Conservation (phyloP, 2,329 filamentous ascomycete genomes). For the Bipolaris sorokiniana region DNA sequence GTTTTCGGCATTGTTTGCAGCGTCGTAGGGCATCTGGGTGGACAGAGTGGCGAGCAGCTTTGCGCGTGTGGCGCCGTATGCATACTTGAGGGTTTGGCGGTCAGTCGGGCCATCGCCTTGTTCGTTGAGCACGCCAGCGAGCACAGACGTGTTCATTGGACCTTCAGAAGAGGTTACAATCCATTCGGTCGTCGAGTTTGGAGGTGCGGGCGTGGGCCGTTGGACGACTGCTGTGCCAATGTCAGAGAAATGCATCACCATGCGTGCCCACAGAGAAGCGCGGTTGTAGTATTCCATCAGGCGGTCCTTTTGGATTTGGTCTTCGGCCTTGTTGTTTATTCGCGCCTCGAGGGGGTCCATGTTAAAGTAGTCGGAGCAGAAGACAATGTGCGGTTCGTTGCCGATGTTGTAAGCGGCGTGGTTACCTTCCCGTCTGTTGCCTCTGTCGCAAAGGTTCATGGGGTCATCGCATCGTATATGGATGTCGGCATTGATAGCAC, state of each 20-base stretch:
- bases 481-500: slow-evolving; percentile 36
- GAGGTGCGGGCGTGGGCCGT: slow-evolving; percentile 19
- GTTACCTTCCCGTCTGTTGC: slow-evolving; percentile 37
- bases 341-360: slow-evolving; percentile 32
- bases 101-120: slow-evolving; percentile 30
- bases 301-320: slow-evolving; percentile 31
- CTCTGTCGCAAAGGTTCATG: slow-evolving; percentile 32
- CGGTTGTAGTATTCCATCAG: slow-evolving; percentile 44
- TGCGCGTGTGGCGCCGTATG: slow-evolving; percentile 42
- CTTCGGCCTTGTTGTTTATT: slow-evolving; percentile 32
- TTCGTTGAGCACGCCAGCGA: slow-evolving; percentile 41
- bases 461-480: slow-evolving; percentile 47
- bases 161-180: slow-evolving; percentile 21
- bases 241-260: slow-evolving; percentile 43
- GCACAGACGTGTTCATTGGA: slow-evolving; percentile 43
- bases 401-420: slow-evolving; percentile 45
- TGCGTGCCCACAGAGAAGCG: slow-evolving; percentile 43
- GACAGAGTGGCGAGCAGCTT: slow-evolving; percentile 41
- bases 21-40: slow-evolving; percentile 42
- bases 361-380: slow-evolving; percentile 40
- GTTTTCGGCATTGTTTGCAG: slow-evolving; percentile 44
- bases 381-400: slow-evolving; percentile 45
- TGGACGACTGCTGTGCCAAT: slow-evolving; percentile 39
- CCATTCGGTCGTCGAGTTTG: slow-evolving; percentile 33
- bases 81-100: slow-evolving; percentile 38